phyloP scores from a whole-genome alignment of 345 rosid genomes.

The Gossypium ekmanianum region DNA sequence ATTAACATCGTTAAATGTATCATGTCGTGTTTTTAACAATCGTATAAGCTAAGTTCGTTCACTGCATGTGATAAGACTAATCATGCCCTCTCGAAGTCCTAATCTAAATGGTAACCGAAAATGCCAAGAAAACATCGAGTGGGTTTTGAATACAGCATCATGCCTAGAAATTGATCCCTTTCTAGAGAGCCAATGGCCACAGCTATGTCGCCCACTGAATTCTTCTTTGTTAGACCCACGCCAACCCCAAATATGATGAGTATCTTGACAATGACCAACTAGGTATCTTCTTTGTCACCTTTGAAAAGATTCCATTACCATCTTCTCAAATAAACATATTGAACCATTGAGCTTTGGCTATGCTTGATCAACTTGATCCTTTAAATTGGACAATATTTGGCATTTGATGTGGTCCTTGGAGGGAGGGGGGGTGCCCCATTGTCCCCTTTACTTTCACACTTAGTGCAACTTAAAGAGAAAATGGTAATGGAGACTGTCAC shows the following conservation, averaged over 20 bases:
- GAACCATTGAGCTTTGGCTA: neutral
- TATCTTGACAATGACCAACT: slow-evolving; percentile 40
- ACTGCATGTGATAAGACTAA: slow-evolving; percentile 5
- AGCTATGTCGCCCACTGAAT: slow-evolving; percentile 33
- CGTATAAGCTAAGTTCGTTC: neutral
- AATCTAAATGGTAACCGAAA: neutral
- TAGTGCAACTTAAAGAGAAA: slow-evolving; percentile 4
- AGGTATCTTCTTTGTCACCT: slow-evolving; percentile 42
- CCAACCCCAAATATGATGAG: slow-evolving; percentile 14
- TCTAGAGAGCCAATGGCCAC: slow-evolving; percentile 23
- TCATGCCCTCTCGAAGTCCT: neutral
- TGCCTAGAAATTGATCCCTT: slow-evolving; percentile 14
- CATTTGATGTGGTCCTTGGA: neutral
- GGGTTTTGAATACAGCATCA: slow-evolving; percentile 20
- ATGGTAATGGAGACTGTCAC: slow-evolving; percentile 25
- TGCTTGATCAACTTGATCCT: slow-evolving; percentile 8
- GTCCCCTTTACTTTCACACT: slow-evolving; percentile 4
- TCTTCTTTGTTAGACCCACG: slow-evolving; percentile 26
- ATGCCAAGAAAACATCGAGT: slow-evolving; percentile 22
- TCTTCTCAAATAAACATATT: neutral
- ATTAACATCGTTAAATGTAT: too few relatives aligned
- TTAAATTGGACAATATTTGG: neutral
- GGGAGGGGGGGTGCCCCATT: neutral
- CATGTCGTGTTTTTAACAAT: neutral
- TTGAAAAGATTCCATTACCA: slow-evolving; percentile 13